Base-by-base conservation (phyloP, 225 moss, liverwort and hornwort genomes). In the Physcomitrium patens region DNA sequence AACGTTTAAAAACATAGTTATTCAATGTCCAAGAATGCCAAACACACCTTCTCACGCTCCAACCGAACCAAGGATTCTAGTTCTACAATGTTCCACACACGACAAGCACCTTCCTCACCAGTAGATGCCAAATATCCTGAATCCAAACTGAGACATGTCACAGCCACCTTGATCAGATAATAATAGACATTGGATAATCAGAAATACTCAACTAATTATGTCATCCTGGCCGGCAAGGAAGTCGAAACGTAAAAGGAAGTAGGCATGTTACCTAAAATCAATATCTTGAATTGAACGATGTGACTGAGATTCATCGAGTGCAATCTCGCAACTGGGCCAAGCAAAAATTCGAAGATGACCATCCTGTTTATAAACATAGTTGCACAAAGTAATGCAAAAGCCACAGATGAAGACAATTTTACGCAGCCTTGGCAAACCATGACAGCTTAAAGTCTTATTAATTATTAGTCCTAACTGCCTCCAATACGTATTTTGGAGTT, bases 271-370 rank as follows among this genome's bases (percentile, higher is more conserved):
- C 94, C 96, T 96, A 85, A 99, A 79, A 63, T 99, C 99, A 26
- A 95, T 65, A 72, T 95, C 95, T 81, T 80, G 91, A 72, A 99
- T 77, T 63, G 83, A 84, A 61, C 87, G 87, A 63, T 82, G 82
- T 6, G 93, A 90, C 2, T 77, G 68, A 56, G 95, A 87, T 65
- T 86, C 71, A 74, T 92, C 87, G 48, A 93, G 68, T 27, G 91
- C 70, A 28, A 87, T 28, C 47, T 86, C 88, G 72, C 90, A 82
- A 67, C 86, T 80, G 65, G 93, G 94, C 99, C 99, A 99, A 45
- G 72, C 62, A 79, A 93, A 99, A 72, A 99, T 87, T 64, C 90
- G 90, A 75, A 99, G 75, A 73, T 90, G 73, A 58, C 99, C 99
- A 79, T 99, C 90, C 94, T 97, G 84, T 31, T 10, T 60, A 60